Base-by-base conservation (phyloP, 23 red algal genomes). In the Gracilaria vermiculophylla region DNA sequence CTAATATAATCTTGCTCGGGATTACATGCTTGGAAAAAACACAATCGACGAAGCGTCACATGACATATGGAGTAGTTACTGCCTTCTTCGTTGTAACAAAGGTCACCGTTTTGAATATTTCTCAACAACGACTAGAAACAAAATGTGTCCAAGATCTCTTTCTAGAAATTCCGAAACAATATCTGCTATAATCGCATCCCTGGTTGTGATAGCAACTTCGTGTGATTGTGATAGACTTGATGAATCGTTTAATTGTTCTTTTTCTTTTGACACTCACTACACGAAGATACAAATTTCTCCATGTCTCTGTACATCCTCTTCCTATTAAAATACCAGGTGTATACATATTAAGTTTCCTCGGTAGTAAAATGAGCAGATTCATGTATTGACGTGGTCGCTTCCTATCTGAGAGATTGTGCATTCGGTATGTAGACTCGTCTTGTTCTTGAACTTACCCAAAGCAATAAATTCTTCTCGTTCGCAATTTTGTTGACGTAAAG, bases 21-120 rank as follows among this genome's bases (percentile, higher is more conserved):
- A 75, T 69, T 54, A 66, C 67, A 24, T 87, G 47, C 67, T 87
- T 75, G 5, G 51, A 87, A 76, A 40, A 87, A 54, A 78, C 32
- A 10, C 37, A 10, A 27, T 78, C 44, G 25, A 78, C 13, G 1
- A 70, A 27, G 1, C 52, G 15, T 20, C 54, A 16, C 19, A 56
- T 45, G 15, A 56, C 73, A 5, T 78, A 42, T 45, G 37, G 14
- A 9, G 73, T 17, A 25, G 42, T 53, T 35, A 78, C 36, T 14
- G 32, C 39, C 67, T 76, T 87, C 7, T 60, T 76, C 52, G 56
- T 42, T 24, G 83, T 49, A 14, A 60, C 49, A 45, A 76, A 76
- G n/a, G 76, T 23, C 4, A 36, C 66, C 67, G n/a, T 51, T 75
- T 87, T 17, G 83, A 87, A 28, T 76, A 31, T 40, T 87, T 87